Evolutionary conservation across 2,329 filamentous ascomycete species (phyloP).

Genomic region (Chaetomium sp.): DNA sequence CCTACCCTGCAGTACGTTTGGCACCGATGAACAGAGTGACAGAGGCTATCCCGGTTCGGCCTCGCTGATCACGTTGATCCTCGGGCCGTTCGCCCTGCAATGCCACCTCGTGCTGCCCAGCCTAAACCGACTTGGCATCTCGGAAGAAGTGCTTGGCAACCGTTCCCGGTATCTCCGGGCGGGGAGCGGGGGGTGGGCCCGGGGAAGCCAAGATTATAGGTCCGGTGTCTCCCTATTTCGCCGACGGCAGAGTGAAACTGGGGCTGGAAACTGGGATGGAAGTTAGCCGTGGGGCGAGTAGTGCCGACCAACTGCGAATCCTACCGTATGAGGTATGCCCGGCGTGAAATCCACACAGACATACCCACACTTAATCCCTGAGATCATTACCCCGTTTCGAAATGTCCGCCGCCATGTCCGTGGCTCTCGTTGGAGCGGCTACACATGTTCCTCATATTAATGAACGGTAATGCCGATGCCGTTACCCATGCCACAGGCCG

Average conservation of each 20-base stretch:
- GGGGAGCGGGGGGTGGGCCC: not conserved
- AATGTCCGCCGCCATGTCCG: not conserved
- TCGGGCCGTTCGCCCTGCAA: slow-evolving; percentile 7
- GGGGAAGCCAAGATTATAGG: not conserved
- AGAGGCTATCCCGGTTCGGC: not conserved
- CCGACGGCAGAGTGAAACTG: not conserved
- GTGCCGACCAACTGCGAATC: not conserved
- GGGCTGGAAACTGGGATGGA: not conserved
- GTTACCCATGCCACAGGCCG: not conserved
- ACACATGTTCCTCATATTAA: not conserved
- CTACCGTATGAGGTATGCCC: not conserved
- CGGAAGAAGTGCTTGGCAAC: slow-evolving; percentile 4
- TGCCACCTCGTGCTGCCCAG: not conserved
- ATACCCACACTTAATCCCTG: not conserved
- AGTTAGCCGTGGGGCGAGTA: not conserved
- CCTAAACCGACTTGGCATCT: slow-evolving; percentile 14
- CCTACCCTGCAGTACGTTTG: not conserved
- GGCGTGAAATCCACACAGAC: not conserved
- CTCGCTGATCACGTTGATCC: not conserved
- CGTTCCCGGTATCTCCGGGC: slow-evolving; percentile 8
- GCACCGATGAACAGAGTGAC: not conserved
- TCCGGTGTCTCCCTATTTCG: not conserved
- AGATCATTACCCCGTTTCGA: not conserved
- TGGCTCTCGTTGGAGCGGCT: not conserved
- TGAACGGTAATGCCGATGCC: too few species aligned